phyloP scores from a whole-genome alignment of 2,329 filamentous ascomycete genomes.

The Trichoderma sp. region DNA sequence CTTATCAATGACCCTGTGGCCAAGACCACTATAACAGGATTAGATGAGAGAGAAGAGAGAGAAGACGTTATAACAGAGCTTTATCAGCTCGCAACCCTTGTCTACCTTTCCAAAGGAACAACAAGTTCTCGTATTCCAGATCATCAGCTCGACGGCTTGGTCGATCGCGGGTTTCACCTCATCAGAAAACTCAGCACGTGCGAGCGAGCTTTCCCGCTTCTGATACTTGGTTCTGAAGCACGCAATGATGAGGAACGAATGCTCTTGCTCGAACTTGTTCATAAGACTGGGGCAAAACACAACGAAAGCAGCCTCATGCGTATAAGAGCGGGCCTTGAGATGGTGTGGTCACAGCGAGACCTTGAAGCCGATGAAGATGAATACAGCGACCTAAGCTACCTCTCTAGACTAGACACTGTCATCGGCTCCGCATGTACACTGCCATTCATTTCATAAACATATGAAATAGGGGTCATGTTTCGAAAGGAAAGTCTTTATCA shows the following conservation, averaged over 20 bases:
- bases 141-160: not conserved
- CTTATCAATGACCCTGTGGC: not conserved
- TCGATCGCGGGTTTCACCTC: not conserved
- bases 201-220: not conserved
- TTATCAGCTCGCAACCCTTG: not conserved
- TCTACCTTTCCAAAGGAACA: not conserved
- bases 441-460: not conserved
- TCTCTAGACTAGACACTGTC: not conserved
- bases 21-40: not conserved
- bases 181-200: not conserved
- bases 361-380: conserved; percentile 5
- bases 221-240: not conserved
- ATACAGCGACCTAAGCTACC: not conserved
- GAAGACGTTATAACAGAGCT: not conserved
- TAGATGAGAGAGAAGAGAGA: not conserved
- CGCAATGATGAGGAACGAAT: not conserved
- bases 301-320: not conserved
- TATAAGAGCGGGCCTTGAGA: not conserved
- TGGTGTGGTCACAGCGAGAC: not conserved
- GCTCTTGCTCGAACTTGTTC: not conserved
- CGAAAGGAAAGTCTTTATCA: not conserved
- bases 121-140: not conserved
- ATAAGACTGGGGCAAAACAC: not conserved
- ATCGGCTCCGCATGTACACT: not conserved
- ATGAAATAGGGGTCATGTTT: not conserved